These are phyloP conservation scores for Onygenales sp. DNA, from an alignment of 2,329 filamentous ascomycete genomes.

Conservation along the genomic window DNA sequence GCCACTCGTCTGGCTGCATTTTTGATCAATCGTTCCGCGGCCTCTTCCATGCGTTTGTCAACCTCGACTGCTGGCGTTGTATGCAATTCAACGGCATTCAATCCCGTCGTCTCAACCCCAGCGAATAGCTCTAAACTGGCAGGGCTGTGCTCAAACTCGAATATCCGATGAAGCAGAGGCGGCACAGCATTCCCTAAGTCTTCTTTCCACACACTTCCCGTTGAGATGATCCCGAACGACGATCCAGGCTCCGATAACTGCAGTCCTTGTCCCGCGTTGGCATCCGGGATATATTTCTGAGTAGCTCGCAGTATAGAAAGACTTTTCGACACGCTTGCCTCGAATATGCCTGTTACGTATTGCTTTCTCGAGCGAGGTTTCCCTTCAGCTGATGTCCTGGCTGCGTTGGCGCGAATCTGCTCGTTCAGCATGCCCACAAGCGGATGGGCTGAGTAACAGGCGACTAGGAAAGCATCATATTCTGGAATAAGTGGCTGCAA, in stretches of 20 bases:
- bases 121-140: slow-evolving; percentile 49
- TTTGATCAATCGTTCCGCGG: slow-evolving; percentile 56
- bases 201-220: slow-evolving; percentile 71
- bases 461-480: slow-evolving; percentile 68
- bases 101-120: slow-evolving; percentile 71
- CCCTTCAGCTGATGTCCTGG: slow-evolving; percentile 1
- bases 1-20: slow-evolving; percentile 42
- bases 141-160: slow-evolving; percentile 19
- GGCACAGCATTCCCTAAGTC: slow-evolving; percentile 59
- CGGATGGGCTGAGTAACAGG: slow-evolving; percentile 79
- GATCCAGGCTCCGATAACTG: slow-evolving; percentile 30
- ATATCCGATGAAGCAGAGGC: slow-evolving; percentile 48
- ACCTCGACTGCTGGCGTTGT: slow-evolving; percentile 56
- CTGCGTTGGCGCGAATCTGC: slow-evolving; percentile 24
- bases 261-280: slow-evolving; percentile 11
- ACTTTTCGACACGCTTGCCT: slow-evolving; percentile 56
- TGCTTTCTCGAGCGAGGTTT: slow-evolving; percentile 21
- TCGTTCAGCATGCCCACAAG: slow-evolving; percentile 55
- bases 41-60: slow-evolving; percentile 54
- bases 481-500: slow-evolving; percentile 33
- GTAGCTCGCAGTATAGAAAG: background rate
- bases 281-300: background rate
- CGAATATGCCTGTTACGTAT: slow-evolving; percentile 75
- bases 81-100: slow-evolving; percentile 74
- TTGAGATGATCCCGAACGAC: slow-evolving; percentile 78